These are phyloP conservation scores for Aspergillus viridinutans DNA, from an alignment of 2,329 filamentous ascomycete genomes.

Conservation along the genomic window DNA sequence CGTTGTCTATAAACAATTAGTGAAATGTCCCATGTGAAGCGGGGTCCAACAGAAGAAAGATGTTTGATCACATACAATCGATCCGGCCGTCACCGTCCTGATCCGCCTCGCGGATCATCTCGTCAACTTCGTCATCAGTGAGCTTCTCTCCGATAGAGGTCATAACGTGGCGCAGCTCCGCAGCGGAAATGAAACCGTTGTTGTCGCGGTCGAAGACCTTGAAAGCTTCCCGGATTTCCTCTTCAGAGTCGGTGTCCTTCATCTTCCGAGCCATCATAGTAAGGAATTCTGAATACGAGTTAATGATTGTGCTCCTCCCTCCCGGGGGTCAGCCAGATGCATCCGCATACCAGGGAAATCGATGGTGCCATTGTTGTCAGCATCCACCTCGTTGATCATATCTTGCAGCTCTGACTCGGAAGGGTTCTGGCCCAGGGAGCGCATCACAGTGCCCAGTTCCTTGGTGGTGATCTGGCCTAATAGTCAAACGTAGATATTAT, in stretches of 20 bases:
- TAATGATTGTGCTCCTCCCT: conserved; percentile 3
- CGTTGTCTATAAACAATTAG: conserved; percentile 63
- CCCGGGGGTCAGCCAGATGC: background rate
- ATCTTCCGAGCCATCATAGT: conserved; percentile 95
- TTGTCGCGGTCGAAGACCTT: conserved; percentile 89
- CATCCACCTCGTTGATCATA: conserved; percentile 92
- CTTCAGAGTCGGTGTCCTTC: conserved; percentile 89
- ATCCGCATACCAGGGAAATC: conserved; percentile 72
- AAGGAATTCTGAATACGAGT: conserved; percentile 63
- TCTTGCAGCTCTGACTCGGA: conserved; percentile 87
- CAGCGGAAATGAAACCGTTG: conserved; percentile 87
- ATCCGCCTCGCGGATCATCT: conserved; percentile 90
- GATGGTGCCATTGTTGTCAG: conserved; percentile 89
- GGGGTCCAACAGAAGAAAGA: background rate
- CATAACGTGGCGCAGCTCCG: conserved; percentile 86
- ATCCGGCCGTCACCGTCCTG: conserved; percentile 86
- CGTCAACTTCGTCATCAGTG: conserved; percentile 84
- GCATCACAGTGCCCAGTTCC: conserved; percentile 86
- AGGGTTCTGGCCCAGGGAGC: conserved; percentile 83
- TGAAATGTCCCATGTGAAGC: background rate
- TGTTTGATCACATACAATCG: conserved; percentile 61
- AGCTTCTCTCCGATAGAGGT: conserved; percentile 89
- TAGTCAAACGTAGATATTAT: conserved; percentile 4
- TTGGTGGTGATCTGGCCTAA: conserved; percentile 87
- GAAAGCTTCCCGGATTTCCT: conserved; percentile 86